phyloP scores from a whole-genome alignment of 129 eudicot genomes.

The Flaveria sonorensis region DNA sequence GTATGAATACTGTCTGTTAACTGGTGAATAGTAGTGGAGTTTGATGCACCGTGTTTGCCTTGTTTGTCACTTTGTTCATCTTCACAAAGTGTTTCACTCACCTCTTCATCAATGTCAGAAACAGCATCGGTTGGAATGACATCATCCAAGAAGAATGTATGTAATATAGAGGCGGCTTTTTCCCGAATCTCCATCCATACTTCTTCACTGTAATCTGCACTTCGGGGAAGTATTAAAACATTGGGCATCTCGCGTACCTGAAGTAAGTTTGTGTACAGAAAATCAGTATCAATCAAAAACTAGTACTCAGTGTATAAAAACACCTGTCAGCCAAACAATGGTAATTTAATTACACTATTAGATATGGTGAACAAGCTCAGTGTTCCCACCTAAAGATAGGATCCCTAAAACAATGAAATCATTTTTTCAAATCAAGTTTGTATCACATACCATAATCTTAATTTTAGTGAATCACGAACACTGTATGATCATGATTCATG shows the following conservation, averaged over 20 bases:
- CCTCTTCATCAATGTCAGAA: conserved; percentile 87
- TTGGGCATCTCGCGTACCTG: conserved; percentile 99
- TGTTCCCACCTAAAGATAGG: conserved; percentile 1
- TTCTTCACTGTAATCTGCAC: conserved; percentile 99
- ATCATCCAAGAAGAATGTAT: conserved; percentile 71
- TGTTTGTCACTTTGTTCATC: conserved; percentile 43
- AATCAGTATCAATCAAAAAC: conserved; percentile 22
- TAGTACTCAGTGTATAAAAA: conserved; percentile 6
- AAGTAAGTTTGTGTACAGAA: conserved; percentile 19
- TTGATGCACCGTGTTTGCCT: conserved; percentile 46
- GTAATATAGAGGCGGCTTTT: conserved; percentile 79
- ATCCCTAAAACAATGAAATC: conserved; percentile 5
- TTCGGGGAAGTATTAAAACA: conserved; percentile 91
- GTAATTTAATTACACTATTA: not conserved
- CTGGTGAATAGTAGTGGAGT: conserved; percentile 44
- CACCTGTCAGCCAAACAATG: conserved; percentile 4
- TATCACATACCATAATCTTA: not conserved
- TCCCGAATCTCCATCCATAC: conserved; percentile 99
- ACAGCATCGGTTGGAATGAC: conserved; percentile 62
- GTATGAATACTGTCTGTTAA: conserved; percentile 46
- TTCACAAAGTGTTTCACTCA: conserved; percentile 50
- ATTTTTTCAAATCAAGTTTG: not conserved
- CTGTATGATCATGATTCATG: conserved; percentile 1
- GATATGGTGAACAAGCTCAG: not conserved
- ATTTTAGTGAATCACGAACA: not conserved